Evolutionary conservation across 371 early-diverging fungal genomes (phyloP), one percentile per base, ranked within the genome.

Genomic region (Mortierella sp.): DNA sequence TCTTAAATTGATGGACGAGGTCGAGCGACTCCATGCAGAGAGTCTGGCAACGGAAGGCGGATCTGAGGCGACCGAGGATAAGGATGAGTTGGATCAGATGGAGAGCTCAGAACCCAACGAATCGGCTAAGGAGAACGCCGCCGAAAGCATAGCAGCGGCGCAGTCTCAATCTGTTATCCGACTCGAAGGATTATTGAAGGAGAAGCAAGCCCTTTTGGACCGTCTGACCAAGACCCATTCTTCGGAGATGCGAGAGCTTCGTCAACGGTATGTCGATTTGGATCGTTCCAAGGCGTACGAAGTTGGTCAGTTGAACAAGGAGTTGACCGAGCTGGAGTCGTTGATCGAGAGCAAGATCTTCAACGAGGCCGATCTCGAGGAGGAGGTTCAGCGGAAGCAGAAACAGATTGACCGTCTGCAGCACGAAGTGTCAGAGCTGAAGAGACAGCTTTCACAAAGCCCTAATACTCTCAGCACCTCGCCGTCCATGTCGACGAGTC

Each of bases 291-390:
- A 94, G 80, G 88, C 93, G 65, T 87, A 84, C 42, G 93, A 95
- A 52, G 82, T 95, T n/a, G 80, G 81, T 6, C 78, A 83, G 45
- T 82, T 95, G 48, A 92, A 94, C 74, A 92, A 94, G 55, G 95
- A 96, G 78, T 88, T 96, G 6, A 90, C 92, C 13, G 94, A 92
- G 24, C 84, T 95, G 11, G 96, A 96, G 70, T 88, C 91, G 28
- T 75, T 96, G 75, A 91, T 96, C 60, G 96, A 96, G 82, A 92
- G 93, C 83, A 95, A 94, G 88, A 91, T 94, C 55, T 96, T 96
- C 82, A 91, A 90, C 74, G 95, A 96, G 65, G 91, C 94, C 0
- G 96, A 96, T 81, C 89, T 95, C 6, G 95, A 94, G 79, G 94
- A 95, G 81, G 91, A 91, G 9, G 81, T 93, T 10, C 92, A 92